Evolutionary conservation across 768 basidiomycete genomes (phyloP).

Genomic region (Pleurotus djamor): DNA sequence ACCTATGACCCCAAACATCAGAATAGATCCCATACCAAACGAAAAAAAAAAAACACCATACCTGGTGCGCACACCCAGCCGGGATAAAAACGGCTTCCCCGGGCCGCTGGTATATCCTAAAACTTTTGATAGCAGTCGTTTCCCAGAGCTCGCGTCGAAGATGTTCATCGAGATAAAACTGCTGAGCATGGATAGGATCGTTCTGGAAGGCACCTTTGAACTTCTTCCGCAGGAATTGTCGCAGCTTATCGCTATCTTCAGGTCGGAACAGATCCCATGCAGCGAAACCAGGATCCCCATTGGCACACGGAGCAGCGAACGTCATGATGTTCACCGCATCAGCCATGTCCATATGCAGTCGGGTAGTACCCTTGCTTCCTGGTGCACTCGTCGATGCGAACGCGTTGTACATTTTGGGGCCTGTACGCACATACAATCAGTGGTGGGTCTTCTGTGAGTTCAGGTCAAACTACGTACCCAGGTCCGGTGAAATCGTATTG

Average conservation of each 20-base stretch:
- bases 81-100: conserved; percentile 96
- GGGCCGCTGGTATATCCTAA: conserved; percentile 84
- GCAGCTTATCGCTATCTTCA: conserved; percentile 76
- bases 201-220: conserved; percentile 51
- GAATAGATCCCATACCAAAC: too few species aligned
- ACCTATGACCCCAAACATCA: conserved; percentile 53
- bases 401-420: conserved; percentile 96
- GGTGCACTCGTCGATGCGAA: conserved; percentile 65
- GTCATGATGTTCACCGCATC: conserved; percentile 94
- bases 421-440: conserved; percentile 27
- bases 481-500: conserved; percentile 76
- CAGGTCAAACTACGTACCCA: conserved; percentile 46
- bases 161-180: conserved; percentile 76
- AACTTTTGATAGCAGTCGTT: conserved; percentile 69
- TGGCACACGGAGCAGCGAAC: conserved; percentile 52
- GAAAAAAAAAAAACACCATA: conserved; percentile 20
- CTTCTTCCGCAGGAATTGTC: conserved; percentile 68
- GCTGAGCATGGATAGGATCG: conserved; percentile 92
- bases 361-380: conserved; percentile 81
- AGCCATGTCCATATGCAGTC: conserved; percentile 93
- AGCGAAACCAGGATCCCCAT: conserved; percentile 75
- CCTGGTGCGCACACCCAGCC: conserved; percentile 91
- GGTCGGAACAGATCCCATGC: conserved; percentile 91
- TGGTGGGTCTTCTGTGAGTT: not conserved
- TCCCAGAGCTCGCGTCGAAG: conserved; percentile 68